Evolutionary conservation across 2,329 filamentous ascomycete species (phyloP), one percentile per base, ranked within the genome.

Genomic region (Botrytis porri): DNA sequence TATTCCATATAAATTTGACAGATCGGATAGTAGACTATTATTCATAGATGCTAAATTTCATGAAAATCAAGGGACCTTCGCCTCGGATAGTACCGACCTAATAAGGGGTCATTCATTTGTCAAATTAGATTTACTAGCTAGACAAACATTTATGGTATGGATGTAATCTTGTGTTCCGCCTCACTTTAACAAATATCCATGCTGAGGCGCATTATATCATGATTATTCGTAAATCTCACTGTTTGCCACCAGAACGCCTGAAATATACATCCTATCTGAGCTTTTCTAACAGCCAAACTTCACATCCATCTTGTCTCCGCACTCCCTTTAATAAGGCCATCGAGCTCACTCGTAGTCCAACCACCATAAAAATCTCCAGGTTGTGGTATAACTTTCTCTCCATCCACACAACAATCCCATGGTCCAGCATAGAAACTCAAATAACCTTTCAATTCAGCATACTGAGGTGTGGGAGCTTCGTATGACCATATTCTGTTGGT

Each of bases 331-430:
- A 86, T 82, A 48, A 79, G 84, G 43, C 87, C 86, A 76, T 86
- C 85, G 74, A 90, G 84, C 73, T 90, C 88, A 74, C 84, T 85
- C 66, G 88, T 90, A 74, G 88, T 86, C 88, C 89, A 91, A 3
- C 88, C 88, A 37, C 89, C 88, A 80, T 90, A 90, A 75, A 89
- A 90, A 76, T 90, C 88, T 12, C 87, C 87, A 25, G 86, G 87
- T 81, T 90, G 88, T 57, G 87, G 82, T 79, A 86, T 83, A 32
- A 89, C 88, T 77, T 84, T 84, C 80, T 90, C 88, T 16, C 87
- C 87, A 79, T 90, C 88, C 7, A 89, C 88, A 79, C 84, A 88
- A 77, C 88, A 90, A 73, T 89, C 85, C 88, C 88, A 90, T 20
- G 88, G 88, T 22, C 85, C 87, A 20, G 86, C 87, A 78, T 89